These are phyloP conservation scores for Tricholomella constricta DNA, from an alignment of 768 basidiomycete species.

Conservation along the genomic window DNA sequence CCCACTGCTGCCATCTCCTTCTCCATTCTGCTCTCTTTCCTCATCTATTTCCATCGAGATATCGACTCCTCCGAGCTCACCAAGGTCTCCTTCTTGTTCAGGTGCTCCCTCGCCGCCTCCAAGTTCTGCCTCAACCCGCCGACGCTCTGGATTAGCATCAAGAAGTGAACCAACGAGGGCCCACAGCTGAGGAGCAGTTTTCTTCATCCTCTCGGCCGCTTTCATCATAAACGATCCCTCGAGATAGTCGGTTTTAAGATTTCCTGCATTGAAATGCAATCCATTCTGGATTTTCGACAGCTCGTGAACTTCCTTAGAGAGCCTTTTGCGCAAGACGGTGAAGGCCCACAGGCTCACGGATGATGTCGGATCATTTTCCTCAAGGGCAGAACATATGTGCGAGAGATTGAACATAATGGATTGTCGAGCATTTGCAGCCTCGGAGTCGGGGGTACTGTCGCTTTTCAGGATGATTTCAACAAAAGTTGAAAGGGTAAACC, in stretches of 20 bases:
- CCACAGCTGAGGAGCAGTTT: not conserved
- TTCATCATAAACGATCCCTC: not conserved
- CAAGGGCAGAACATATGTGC: too few relatives aligned
- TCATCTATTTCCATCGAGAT: too few relatives aligned
- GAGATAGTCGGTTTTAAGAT: not conserved
- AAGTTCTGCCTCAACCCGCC: too few relatives aligned
- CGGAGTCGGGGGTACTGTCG: too few relatives aligned
- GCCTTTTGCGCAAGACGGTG: not conserved
- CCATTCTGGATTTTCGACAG: not conserved
- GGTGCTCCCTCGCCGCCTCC: too few relatives aligned
- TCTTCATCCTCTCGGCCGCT: not conserved
- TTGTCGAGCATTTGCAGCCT: too few relatives aligned
- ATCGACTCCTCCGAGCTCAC: too few relatives aligned
- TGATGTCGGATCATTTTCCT: too few relatives aligned
- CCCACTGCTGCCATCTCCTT: too few relatives aligned
- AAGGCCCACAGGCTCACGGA: not conserved
- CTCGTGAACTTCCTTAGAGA: not conserved
- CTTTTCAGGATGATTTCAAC: not conserved
- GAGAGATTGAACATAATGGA: too few relatives aligned
- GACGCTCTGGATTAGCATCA: not conserved
- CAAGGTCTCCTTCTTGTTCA: too few relatives aligned
- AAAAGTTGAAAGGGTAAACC: not conserved
- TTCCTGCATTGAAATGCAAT: not conserved
- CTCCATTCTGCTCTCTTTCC: too few relatives aligned
- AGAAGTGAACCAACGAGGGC: not conserved